These are phyloP conservation scores for Samsoniella hepiali DNA, from an alignment of 2,329 filamentous ascomycete species.

Conservation along the genomic window DNA sequence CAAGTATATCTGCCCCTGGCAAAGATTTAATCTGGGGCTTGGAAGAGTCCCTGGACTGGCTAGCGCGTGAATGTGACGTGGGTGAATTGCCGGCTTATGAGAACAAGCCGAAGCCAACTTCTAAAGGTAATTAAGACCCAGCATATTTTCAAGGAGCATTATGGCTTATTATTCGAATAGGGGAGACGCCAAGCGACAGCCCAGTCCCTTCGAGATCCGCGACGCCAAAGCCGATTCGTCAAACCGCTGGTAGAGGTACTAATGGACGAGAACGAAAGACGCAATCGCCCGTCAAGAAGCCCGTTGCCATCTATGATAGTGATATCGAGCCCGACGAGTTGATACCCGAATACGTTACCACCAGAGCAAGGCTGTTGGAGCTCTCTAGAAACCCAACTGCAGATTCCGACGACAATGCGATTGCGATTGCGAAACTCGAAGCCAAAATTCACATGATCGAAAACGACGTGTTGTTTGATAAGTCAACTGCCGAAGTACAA, in stretches of 20 bases:
- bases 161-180: constrained; percentile 5
- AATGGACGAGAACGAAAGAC: constrained; percentile 26
- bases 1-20: constrained; percentile 52
- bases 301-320: constrained; percentile 55
- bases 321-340: constrained; percentile 74
- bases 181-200: constrained; percentile 46
- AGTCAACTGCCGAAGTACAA: constrained; percentile 57
- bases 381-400: constrained; percentile 31
- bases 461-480: constrained; percentile 73
- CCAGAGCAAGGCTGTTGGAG: constrained; percentile 66
- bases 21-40: constrained; percentile 79
- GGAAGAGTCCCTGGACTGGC: constrained; percentile 84
- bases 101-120: constrained; percentile 31
- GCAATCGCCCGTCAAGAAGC: constrained; percentile 38
- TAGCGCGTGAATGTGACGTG: constrained; percentile 70
- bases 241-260: constrained; percentile 26
- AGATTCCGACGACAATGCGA: constrained; percentile 32
- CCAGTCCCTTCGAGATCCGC: constrained; percentile 48
- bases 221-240: constrained; percentile 42
- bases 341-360: constrained; percentile 71
- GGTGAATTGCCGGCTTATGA: constrained; percentile 73
- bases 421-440: constrained; percentile 62
- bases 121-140: constrained; percentile 35
- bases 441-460: constrained; percentile 76
- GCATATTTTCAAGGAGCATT: no score